Conservation (phyloP, 768 basidiomycete genomes). For the Mycena kentingensis region DNA sequence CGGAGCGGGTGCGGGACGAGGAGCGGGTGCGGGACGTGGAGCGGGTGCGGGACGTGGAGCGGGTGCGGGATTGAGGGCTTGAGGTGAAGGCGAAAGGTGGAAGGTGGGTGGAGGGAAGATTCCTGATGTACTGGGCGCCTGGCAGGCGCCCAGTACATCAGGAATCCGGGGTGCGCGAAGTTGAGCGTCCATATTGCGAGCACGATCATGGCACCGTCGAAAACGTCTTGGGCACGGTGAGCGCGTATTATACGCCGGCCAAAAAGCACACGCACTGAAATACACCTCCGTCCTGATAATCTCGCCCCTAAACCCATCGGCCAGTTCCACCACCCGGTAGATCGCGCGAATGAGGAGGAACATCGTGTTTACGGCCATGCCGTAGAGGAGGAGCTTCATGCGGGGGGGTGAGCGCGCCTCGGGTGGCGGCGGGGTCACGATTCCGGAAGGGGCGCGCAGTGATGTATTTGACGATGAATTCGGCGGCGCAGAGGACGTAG, state of each 20-base stretch:
- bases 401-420: not conserved
- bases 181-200: not conserved
- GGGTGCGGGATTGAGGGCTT: too few relatives aligned
- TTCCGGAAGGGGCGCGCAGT: not conserved
- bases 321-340: conserved; percentile 6
- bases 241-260: not conserved
- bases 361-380: conserved; percentile 2
- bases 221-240: not conserved
- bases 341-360: conserved; percentile 4
- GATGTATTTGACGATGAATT: conserved; percentile 3
- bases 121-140: too few relatives aligned
- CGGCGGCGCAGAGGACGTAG: conserved; percentile 1
- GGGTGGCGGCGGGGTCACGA: not conserved
- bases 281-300: conserved; percentile 6
- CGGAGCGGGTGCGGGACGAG: too few relatives aligned
- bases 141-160: not conserved
- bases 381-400: not conserved
- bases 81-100: too few relatives aligned
- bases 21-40: too few relatives aligned
- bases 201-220: conserved; percentile 7
- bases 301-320: not conserved
- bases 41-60: too few relatives aligned
- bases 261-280: not conserved
- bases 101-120: too few relatives aligned
- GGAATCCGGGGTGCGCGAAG: conserved; percentile 2